Evolutionary conservation across 139 green algal species (phyloP).

Genomic region (Eudorina sp.): DNA sequence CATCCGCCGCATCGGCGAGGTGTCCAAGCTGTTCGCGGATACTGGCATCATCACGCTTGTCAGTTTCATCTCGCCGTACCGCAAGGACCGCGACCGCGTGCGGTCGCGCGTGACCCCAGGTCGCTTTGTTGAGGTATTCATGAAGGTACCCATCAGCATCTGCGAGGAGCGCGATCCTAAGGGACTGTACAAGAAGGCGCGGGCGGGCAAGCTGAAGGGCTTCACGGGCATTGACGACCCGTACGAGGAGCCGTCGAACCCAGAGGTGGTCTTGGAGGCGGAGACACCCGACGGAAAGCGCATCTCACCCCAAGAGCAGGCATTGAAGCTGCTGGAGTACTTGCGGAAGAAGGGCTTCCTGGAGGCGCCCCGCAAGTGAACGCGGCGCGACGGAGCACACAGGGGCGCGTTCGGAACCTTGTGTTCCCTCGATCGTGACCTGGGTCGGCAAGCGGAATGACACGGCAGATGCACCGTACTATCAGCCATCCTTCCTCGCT

Average conservation of each 20-base stretch:
- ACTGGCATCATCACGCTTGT: slow-evolving; percentile 92
- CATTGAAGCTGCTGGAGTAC: slow-evolving; percentile 74
- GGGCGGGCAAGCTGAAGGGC: slow-evolving; percentile 91
- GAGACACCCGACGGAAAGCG: slow-evolving; percentile 72
- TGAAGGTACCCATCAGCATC: slow-evolving; percentile 91
- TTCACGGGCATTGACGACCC: slow-evolving; percentile 95
- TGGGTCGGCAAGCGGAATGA: too few species aligned
- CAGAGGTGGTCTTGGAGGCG: slow-evolving; percentile 88
- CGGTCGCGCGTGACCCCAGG: slow-evolving; percentile 70
- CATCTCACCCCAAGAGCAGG: slow-evolving; percentile 74
- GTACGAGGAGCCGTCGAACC: slow-evolving; percentile 89
- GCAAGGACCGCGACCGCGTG: slow-evolving; percentile 78
- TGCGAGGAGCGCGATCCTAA: slow-evolving; percentile 96
- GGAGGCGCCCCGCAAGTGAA: background rate
- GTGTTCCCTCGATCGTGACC: too few species aligned
- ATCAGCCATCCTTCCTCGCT: too few species aligned
- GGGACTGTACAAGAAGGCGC: slow-evolving; percentile 95
- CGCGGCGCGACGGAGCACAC: too few species aligned
- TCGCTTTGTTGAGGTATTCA: slow-evolving; percentile 93
- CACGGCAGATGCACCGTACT: too few species aligned
- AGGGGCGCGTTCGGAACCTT: too few species aligned
- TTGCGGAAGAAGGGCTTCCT: slow-evolving; percentile 67
- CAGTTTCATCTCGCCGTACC: slow-evolving; percentile 96
- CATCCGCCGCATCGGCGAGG: slow-evolving; percentile 94
- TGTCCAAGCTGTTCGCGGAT: slow-evolving; percentile 94